Evolutionary conservation across 371 early-diverging fungal genomes (phyloP), one percentile per base, ranked within the genome.

Genomic region (Rhizopus arrhizus): DNA sequence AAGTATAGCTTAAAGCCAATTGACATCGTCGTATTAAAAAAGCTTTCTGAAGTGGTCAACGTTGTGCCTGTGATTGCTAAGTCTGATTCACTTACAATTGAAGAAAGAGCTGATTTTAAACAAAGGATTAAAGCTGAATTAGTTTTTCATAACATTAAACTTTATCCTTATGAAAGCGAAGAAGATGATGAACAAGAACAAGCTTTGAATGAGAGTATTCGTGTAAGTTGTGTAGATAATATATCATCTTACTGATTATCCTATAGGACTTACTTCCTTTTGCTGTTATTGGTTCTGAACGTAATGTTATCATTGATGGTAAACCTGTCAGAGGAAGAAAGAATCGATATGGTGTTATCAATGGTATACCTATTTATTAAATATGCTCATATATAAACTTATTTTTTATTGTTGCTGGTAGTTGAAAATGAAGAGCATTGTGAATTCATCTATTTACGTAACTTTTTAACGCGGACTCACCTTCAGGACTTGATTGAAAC

Each of bases 61-160:
- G 87, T 91, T 11, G 87, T 94, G 29, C 92, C 95, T 45, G 87
- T 93, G 29, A 92, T 94, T 73, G 86, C 93, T 50, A 94, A 94
- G 69, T 86, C 92, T 16, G 93, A 94, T 72, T 89, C 87, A 15
- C 78, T 92, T 61, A 94, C 93, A 15, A 72, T 82, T 31, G 87
- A 89, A 58, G 95, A 94, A 70, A 81, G 91, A 32, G 70, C 69
- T 5, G 77, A 82, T 12, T 89, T 90, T 67, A 92, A 92, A 68
- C 73, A 84, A 66, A 72, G 88, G 82, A 89, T 91, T 73, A 87
- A 93, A 87, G 92, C 92, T 54, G 97, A 97, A 77, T 81, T 97
- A 66, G 86, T 85, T 29, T 93, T 89, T 84, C 95, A 97, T 78
- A 89, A 91, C 59, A 95, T 97, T 74, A 73, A 88, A 41, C 66